Conservation (phyloP, 495 filamentous ascomycete species). For the Letharia lupina region DNA sequence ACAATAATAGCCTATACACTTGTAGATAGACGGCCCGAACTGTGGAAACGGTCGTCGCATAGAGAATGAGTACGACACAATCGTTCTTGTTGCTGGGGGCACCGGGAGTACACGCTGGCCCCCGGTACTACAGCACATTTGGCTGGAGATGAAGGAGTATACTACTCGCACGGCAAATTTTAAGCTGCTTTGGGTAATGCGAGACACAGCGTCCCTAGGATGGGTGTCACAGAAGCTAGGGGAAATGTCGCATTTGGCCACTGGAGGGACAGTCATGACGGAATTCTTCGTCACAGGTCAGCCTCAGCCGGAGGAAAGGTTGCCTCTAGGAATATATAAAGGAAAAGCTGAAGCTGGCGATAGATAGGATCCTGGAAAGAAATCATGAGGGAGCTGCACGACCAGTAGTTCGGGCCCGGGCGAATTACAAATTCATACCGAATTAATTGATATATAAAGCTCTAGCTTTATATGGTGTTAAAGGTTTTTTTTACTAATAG, state of each 20-base stretch:
- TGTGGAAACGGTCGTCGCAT: slow-evolving; percentile 13
- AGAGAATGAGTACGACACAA: slow-evolving; percentile 15
- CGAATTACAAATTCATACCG: too few relatives aligned
- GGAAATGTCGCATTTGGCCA: background rate
- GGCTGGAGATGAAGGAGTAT: background rate
- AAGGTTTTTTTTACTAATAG: too few relatives aligned
- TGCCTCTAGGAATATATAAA: too few relatives aligned
- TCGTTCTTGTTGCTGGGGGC: slow-evolving; percentile 28
- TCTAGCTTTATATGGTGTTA: too few relatives aligned
- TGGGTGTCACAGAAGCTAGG: slow-evolving; percentile 9
- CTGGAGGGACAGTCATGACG: too few relatives aligned
- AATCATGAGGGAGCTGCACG: too few relatives aligned
- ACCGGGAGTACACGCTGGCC: slow-evolving; percentile 25
- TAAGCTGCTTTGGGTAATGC: slow-evolving; percentile 14
- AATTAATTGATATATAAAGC: too few relatives aligned
- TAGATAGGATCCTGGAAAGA: too few relatives aligned
- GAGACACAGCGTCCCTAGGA: background rate
- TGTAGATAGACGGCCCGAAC: slow-evolving; percentile 27
- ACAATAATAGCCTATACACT: background rate
- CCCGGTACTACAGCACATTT: slow-evolving; percentile 19
- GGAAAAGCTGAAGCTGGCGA: too few relatives aligned
- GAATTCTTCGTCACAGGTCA: too few relatives aligned
- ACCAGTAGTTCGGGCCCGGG: too few relatives aligned
- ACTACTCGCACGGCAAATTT: background rate
- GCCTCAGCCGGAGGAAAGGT: too few relatives aligned